Percentiles rank a stretch among this genome's conserved stretches.
phyloP scores from a whole-genome alignment of 352 stramenopile species.

The Thalassiosira livingstoniorum region DNA sequence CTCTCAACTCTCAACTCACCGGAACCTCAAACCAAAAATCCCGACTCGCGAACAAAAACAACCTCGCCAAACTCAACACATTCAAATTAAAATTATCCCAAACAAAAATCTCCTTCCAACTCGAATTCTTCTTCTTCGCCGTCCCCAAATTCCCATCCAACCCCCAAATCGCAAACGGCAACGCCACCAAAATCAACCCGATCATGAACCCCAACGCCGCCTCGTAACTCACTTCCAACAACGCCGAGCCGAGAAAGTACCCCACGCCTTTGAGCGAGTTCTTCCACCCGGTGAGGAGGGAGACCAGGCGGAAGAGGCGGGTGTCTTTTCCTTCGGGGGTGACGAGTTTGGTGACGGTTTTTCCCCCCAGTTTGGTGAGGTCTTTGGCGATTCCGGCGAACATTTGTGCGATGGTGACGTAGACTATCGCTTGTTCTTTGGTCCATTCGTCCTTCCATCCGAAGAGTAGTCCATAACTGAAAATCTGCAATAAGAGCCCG shows the following conservation, averaged over 20 bases:
- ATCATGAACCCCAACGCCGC: constrained; percentile 84
- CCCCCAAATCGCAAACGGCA: constrained; percentile 84
- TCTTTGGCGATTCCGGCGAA: constrained; percentile 87
- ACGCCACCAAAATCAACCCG: constrained; percentile 79
- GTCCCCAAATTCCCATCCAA: constrained; percentile 80
- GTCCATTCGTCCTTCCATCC: constrained; percentile 78
- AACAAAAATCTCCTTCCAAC: constrained; percentile 80
- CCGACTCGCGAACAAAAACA: constrained; percentile 87
- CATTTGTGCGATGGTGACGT: constrained; percentile 87
- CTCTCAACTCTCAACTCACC: constrained; percentile 28
- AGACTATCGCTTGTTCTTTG: constrained; percentile 76
- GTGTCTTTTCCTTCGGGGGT: constrained; percentile 84
- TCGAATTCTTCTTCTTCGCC: constrained; percentile 83
- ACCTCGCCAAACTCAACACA: constrained; percentile 78
- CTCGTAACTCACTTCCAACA: constrained; percentile 82
- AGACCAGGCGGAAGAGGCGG: constrained; percentile 84
- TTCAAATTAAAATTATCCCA: constrained; percentile 86
- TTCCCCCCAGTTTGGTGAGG: constrained; percentile 87
- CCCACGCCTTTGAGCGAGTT: constrained; percentile 88
- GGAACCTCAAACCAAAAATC: constrained; percentile 89
- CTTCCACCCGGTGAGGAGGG: constrained; percentile 86
- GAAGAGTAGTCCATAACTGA: constrained; percentile 82
- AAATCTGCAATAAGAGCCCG: constrained; percentile 79
- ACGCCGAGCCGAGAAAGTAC: constrained; percentile 83
- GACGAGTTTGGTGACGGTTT: constrained; percentile 87